Evolutionary conservation across 2,329 filamentous ascomycete genomes (phyloP).

Genomic region (Neopestalotiopsis sp.): DNA sequence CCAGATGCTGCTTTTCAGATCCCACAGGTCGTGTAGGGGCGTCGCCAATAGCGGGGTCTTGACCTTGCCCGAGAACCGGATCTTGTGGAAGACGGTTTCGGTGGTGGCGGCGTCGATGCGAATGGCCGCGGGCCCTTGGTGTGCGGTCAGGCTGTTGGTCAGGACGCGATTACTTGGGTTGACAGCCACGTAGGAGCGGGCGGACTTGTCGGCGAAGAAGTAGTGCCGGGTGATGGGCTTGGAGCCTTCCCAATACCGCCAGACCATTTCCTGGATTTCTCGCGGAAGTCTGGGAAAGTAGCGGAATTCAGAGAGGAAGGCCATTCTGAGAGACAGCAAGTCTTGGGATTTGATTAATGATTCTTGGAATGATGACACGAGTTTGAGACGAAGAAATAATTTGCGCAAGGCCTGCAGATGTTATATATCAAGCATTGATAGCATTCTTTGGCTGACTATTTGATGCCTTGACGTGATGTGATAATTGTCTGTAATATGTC

Average conservation of each 20-base stretch:
- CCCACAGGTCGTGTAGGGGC: background rate
- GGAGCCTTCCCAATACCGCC: background rate
- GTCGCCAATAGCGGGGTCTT: background rate
- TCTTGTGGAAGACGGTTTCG: background rate
- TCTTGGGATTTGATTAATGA: background rate
- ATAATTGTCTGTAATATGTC: background rate
- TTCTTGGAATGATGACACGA: background rate
- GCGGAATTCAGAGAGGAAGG: conserved; percentile 7
- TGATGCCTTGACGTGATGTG: background rate
- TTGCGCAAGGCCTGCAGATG: too few relatives aligned
- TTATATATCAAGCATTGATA: too few relatives aligned
- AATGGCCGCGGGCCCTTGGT: background rate
- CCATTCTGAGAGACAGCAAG: background rate
- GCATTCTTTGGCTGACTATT: background rate
- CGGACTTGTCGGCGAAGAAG: background rate
- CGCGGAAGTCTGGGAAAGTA: conserved; percentile 12
- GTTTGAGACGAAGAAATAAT: too few relatives aligned
- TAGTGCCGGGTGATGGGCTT: conserved; percentile 14
- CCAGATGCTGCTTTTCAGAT: background rate
- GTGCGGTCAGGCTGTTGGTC: background rate
- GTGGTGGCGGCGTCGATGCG: background rate
- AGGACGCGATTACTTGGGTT: background rate
- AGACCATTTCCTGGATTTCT: conserved; percentile 18
- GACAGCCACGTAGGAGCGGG: background rate
- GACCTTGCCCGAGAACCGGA: background rate